Base-by-base conservation (phyloP, 176 grass and related monocot species). In the Bothriochloa decipiens region DNA sequence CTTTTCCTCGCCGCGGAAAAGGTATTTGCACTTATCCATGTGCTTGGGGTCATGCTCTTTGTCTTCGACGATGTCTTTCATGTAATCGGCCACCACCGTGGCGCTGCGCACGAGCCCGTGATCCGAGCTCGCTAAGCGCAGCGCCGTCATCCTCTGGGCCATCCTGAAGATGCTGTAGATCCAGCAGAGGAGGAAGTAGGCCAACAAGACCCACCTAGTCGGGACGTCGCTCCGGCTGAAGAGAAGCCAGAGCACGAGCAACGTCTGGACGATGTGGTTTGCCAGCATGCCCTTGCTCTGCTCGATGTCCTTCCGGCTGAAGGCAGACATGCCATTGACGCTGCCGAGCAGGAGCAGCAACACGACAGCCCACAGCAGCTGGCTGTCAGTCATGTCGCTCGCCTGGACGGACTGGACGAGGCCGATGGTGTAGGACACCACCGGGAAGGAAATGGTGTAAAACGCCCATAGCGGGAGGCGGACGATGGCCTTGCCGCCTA, bases 211-310 rank as follows among this genome's bases (percentile, higher is more conserved):
- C 61, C 61, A 65, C 3, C 26, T 28, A 10, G 4, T 3, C 26
- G n/a, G 5, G 25, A 25, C 3, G 10, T 65, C 25, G 26, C 61
- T 69, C 2, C 16, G 33, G 66, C 66, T 40, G 74, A 12, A 14
- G 11, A 65, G 61, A 25, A 65, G 25, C 74, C 74, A 76, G 18
- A 76, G 74, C 27, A 76, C 74, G 18, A 76, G 28, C 52, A 76
- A 5, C 18, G 74, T 60, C 32, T 76, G 32, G 16, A 76, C 1
- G 18, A 8, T 11, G 32, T 76, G 74, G 1, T 76, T 10, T 20
- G 5, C 32, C 32, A n/a, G 28, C 50, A 39, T 76, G 1, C 17
- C 74, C 18, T n/a, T 58, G 74, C 74, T 76, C 18, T 76, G 29
- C 74, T 76, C 74, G 18, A 58, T 32, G 10, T 76, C 50, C 0